These are phyloP conservation scores for Solanum aculeatissimum DNA, from an alignment of 305 asterid genomes.

Conservation along the genomic window DNA sequence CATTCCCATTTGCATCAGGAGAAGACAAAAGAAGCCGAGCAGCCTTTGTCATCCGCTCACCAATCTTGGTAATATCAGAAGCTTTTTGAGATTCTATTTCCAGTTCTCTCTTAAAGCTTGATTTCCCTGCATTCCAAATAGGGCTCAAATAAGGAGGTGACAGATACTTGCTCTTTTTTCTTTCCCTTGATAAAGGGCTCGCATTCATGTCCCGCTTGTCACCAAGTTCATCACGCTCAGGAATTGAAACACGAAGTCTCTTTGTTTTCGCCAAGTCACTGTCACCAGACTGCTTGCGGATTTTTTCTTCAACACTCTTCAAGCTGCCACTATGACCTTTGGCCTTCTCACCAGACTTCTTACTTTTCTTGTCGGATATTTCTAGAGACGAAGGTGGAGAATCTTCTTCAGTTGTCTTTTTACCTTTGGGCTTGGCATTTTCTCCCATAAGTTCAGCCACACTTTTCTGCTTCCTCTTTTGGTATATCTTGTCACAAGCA, in stretches of 20 bases:
- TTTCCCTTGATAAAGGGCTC: conserved; percentile 47
- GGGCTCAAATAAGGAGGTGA: conserved; percentile 62
- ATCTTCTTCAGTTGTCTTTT: conserved; percentile 4
- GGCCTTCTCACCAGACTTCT: not conserved
- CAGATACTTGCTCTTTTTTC: conserved; percentile 77
- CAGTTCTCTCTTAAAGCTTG: conserved; percentile 16
- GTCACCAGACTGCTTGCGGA: not conserved
- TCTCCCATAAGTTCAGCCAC: conserved; percentile 53
- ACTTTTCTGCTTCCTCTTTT: conserved; percentile 50
- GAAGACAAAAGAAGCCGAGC: conserved; percentile 22
- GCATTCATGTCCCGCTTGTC: not conserved
- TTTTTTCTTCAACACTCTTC: not conserved
- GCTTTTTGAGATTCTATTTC: conserved; percentile 18
- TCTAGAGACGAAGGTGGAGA: not conserved
- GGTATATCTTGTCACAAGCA: conserved; percentile 21
- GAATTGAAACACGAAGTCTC: not conserved
- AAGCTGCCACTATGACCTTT: not conserved
- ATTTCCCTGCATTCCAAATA: conserved; percentile 6
- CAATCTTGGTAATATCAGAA: conserved; percentile 15
- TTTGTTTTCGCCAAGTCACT: not conserved
- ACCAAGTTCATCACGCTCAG: not conserved
- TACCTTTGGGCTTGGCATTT: not conserved
- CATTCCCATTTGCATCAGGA: not conserved
- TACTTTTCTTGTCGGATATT: not conserved
- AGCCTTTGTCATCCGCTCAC: conserved; percentile 18